Evolutionary conservation across 768 basidiomycete species (phyloP).

Genomic region (Termitomyces sp.): DNA sequence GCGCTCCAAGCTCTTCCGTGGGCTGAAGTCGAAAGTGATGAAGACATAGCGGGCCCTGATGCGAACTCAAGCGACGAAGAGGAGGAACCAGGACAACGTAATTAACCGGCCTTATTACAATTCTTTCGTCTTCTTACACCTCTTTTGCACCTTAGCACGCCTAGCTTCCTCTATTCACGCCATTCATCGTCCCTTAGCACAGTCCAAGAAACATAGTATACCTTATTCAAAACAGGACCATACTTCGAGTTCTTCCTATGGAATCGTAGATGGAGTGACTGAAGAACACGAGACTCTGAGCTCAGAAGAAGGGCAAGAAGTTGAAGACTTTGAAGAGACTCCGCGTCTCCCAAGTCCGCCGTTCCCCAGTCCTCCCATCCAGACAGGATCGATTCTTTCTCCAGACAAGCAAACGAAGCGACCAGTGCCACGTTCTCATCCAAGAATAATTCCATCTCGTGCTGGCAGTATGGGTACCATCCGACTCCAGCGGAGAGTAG

Average conservation of each 20-base stretch:
- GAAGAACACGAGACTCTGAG: conserved; percentile 28
- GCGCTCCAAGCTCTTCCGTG: conserved; percentile 83
- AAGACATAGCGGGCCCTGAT: conserved; percentile 45
- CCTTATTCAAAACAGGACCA: conserved; percentile 11
- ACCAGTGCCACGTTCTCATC: neutral
- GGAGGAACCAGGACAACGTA: conserved; percentile 37
- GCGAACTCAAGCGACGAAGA: conserved; percentile 60
- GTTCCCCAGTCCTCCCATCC: conserved; percentile 13
- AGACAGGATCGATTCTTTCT: conserved; percentile 13
- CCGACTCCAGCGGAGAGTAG: conserved; percentile 56
- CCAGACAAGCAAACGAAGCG: neutral
- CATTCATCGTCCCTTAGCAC: conserved; percentile 77
- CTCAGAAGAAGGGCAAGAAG: conserved; percentile 46
- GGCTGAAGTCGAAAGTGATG: conserved; percentile 67
- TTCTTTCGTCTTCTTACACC: neutral
- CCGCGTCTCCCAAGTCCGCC: conserved; percentile 29
- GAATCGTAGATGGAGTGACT: conserved; percentile 28
- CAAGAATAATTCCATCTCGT: conserved; percentile 28
- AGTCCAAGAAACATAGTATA: conserved; percentile 43
- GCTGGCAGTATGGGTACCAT: conserved; percentile 72
- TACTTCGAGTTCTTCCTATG: conserved; percentile 14
- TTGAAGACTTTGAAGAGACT: conserved; percentile 53
- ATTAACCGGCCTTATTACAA: conserved; percentile 3
- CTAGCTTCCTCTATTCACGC: conserved; percentile 86
- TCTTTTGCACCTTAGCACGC: conserved; percentile 28